Base-by-base conservation (phyloP, 768 basidiomycete genomes). In the Hericium rajendrae region DNA sequence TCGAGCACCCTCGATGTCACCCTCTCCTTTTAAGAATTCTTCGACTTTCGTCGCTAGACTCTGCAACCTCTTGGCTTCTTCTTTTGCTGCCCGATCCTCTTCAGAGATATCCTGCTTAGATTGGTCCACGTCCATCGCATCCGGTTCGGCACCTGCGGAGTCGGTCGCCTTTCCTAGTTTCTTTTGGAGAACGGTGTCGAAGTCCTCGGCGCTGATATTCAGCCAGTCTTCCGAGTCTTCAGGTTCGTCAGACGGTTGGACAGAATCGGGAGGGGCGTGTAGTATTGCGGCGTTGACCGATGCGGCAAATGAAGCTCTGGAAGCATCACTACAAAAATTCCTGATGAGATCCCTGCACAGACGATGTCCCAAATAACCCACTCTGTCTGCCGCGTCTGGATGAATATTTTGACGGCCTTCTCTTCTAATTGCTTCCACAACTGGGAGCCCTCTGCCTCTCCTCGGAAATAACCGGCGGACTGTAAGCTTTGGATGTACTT, bases 141-240 rank as follows among this genome's bases (percentile, higher is more conserved):
- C 68, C 1, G 64, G n/a, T 40, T 67, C 65, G 52, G 53, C 57
- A 38, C 52, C 20, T 40, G 62, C 28, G 8, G 53, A 54, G 24
- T 56, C 48, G 51, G 62, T 67, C 60, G 57, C 26, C 49, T 59
- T 62, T 2, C 63, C 58, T 55, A 66, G 59, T 4, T 74, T 76
- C 58, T 71, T 72, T 62, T 80, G 77, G 53, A 97, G 70, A 71
- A 87, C 78, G 11, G 77, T 76, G 64, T 97, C 93, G 60, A 97
- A 82, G 66, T 85, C 80, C 48, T 83, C 77, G 0, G 82, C 76
- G 57, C 91, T 81, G 37, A 97, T 73, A 53, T 83, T 84, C n/a
- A 97, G 73, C 97, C 97, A 99, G 1, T 79, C 79, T 59, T 95
- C 93, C 8, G 76, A 69, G 62, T 89, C 86, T 66, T 94, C 91